These are phyloP conservation scores for Podaxis rugospora DNA, from an alignment of 768 basidiomycete genomes.

Conservation along the genomic window DNA sequence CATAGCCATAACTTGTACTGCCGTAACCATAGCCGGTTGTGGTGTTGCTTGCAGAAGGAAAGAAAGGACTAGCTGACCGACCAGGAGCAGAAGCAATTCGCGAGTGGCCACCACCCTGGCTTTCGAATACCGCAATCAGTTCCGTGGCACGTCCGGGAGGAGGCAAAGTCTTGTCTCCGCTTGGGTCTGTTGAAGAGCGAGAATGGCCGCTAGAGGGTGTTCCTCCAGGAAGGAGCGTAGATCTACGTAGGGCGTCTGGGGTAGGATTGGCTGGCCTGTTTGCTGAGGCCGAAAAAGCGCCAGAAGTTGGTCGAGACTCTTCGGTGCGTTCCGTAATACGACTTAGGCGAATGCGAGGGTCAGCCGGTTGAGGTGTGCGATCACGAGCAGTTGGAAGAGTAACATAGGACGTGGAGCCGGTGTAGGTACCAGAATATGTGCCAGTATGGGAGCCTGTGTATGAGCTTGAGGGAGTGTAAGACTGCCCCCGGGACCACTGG, in stretches of 20 bases:
- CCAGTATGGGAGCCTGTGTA: slow-evolving; percentile 35
- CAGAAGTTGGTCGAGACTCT: slow-evolving; percentile 57
- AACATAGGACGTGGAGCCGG: slow-evolving; percentile 43
- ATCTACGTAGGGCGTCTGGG: slow-evolving; percentile 44
- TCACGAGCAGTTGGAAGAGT: slow-evolving; percentile 36
- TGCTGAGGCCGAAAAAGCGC: slow-evolving; percentile 29
- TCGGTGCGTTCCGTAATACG: slow-evolving; percentile 79
- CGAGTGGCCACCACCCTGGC: slow-evolving; percentile 41
- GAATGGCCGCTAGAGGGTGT: slow-evolving; percentile 39
- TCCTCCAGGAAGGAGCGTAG: slow-evolving; percentile 34
- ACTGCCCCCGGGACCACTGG: slow-evolving; percentile 43
- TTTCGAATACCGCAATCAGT: slow-evolving; percentile 70
- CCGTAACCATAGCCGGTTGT: slow-evolving; percentile 28
- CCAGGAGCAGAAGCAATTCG: slow-evolving; percentile 51
- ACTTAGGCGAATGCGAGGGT: slow-evolving; percentile 52
- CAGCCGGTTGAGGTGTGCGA: slow-evolving; percentile 29
- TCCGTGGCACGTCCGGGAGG: slow-evolving; percentile 61
- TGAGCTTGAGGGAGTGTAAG: slow-evolving; percentile 36
- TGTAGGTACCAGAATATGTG: slow-evolving; percentile 36
- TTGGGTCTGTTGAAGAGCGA: slow-evolving; percentile 57
- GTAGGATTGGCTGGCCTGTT: slow-evolving; percentile 35
- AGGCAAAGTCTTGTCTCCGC: slow-evolving; percentile 37
- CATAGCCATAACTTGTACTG: slow-evolving; percentile 29
- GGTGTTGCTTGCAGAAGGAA: slow-evolving; percentile 22
- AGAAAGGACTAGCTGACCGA: slow-evolving; percentile 33